Conservation (phyloP, 2,329 filamentous ascomycete genomes). For the Aspergillus ruber region DNA sequence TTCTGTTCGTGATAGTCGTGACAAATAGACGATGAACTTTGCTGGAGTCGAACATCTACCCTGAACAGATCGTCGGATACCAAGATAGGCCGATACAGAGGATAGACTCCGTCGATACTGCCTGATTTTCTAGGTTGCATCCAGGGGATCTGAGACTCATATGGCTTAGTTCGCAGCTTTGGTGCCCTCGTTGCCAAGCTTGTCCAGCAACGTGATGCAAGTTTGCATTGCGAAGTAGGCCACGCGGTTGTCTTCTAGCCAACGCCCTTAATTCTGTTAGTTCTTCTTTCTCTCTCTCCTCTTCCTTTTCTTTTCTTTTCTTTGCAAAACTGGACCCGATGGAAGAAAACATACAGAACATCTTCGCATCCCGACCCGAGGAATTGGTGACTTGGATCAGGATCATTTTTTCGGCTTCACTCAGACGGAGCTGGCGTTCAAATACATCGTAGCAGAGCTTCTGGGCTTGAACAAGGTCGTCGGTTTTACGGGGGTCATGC, state of each 20-base stretch:
- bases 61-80: neutral
- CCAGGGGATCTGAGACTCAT: neutral
- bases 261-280: constrained; percentile 14
- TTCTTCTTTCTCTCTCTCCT: no score
- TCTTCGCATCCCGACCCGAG: constrained; percentile 13
- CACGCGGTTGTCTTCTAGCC: constrained; percentile 13
- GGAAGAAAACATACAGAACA: constrained; percentile 19
- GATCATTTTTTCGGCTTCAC: constrained; percentile 12
- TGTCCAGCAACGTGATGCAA: constrained; percentile 11
- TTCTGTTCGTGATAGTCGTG: neutral
- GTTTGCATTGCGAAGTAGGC: constrained; percentile 18
- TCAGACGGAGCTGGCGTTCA: constrained; percentile 14
- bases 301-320: no score
- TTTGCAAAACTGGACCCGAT: neutral
- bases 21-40: neutral
- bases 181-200: neutral
- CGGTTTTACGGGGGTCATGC: constrained; percentile 11
- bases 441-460: constrained; percentile 17
- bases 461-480: constrained; percentile 11
- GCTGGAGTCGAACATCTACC: neutral
- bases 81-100: neutral
- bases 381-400: constrained; percentile 12
- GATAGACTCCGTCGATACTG: neutral
- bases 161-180: neutral
- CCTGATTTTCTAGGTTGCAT: neutral